These are phyloP conservation scores for Talaromyces sp. DNA, from an alignment of 2,329 filamentous ascomycete species.

Conservation along the genomic window DNA sequence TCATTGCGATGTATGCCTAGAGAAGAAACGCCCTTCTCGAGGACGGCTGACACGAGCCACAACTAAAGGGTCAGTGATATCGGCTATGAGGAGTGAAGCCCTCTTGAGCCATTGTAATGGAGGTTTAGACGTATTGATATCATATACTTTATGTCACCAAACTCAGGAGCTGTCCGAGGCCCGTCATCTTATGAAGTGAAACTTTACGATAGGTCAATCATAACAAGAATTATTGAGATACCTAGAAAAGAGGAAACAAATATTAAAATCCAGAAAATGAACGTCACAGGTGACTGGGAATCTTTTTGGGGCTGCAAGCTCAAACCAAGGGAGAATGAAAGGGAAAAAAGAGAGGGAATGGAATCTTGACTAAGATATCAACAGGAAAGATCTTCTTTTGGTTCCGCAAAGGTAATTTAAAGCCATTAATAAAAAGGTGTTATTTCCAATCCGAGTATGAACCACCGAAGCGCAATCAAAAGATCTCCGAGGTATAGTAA, in stretches of 20 bases:
- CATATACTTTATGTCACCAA: too few species aligned
- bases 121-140: too few species aligned
- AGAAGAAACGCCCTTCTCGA: too few species aligned
- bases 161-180: too few species aligned
- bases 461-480: conserved; percentile 22
- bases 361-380: conserved; percentile 20
- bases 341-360: conserved; percentile 14
- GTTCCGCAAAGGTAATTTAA: conserved; percentile 24
- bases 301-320: conserved; percentile 15
- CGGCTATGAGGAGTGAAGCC: too few species aligned
- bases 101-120: too few species aligned
- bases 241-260: conserved; percentile 17
- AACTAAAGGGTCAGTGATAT: too few species aligned
- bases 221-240: conserved; percentile 19
- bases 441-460: conserved; percentile 28
- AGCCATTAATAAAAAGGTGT: conserved; percentile 34
- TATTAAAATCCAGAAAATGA: conserved; percentile 20
- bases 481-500: conserved; percentile 16
- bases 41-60: too few species aligned
- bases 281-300: conserved; percentile 15
- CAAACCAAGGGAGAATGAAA: conserved; percentile 18
- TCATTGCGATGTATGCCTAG: too few species aligned
- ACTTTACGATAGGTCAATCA: neutral
- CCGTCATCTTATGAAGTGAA: too few species aligned
- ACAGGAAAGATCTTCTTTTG: conserved; percentile 24